Evolutionary conservation across 2,329 filamentous ascomycete species (phyloP).

Genomic region (Alternaria novae-zelandiae): DNA sequence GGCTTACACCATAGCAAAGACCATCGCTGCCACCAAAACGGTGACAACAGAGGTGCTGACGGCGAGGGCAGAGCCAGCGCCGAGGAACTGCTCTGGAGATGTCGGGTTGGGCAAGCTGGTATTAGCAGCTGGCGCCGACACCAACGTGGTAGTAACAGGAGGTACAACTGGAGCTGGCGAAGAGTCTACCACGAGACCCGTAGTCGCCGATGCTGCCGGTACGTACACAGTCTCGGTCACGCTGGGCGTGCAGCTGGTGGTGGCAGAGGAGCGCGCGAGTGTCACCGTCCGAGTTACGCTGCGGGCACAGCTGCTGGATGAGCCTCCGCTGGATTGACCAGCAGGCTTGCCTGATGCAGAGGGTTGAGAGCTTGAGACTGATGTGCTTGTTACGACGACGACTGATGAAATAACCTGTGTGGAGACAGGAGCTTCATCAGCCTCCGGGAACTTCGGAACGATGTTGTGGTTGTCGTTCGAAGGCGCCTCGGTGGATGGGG

Average conservation of each 20-base stretch:
- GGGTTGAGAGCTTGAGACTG: neutral
- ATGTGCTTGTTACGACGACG: slow-evolving; percentile 6
- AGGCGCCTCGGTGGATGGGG: slow-evolving; percentile 5
- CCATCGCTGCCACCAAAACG: slow-evolving; percentile 23
- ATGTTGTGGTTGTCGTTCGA: neutral
- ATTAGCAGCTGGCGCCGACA: slow-evolving; percentile 32
- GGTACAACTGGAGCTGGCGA: slow-evolving; percentile 13
- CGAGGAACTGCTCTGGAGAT: slow-evolving; percentile 28
- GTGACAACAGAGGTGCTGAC: slow-evolving; percentile 30
- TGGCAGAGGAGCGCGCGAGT: neutral
- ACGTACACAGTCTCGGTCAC: slow-evolving; percentile 37
- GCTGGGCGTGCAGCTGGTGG: slow-evolving; percentile 24
- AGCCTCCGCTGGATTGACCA: slow-evolving; percentile 15
- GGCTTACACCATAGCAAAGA: slow-evolving; percentile 31
- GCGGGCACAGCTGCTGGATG: slow-evolving; percentile 12
- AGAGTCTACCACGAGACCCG: neutral
- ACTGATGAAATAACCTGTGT: neutral
- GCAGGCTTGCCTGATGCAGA: slow-evolving; percentile 19
- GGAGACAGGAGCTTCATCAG: neutral
- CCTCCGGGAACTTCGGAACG: slow-evolving; percentile 13
- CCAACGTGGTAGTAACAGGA: slow-evolving; percentile 18
- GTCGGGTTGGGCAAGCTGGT: slow-evolving; percentile 23
- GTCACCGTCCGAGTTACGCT: slow-evolving; percentile 7
- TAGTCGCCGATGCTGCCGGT: slow-evolving; percentile 16
- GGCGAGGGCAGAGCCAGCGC: slow-evolving; percentile 16